Base-by-base conservation (phyloP, 345 rosid species). In the Alliaria petiolata region DNA sequence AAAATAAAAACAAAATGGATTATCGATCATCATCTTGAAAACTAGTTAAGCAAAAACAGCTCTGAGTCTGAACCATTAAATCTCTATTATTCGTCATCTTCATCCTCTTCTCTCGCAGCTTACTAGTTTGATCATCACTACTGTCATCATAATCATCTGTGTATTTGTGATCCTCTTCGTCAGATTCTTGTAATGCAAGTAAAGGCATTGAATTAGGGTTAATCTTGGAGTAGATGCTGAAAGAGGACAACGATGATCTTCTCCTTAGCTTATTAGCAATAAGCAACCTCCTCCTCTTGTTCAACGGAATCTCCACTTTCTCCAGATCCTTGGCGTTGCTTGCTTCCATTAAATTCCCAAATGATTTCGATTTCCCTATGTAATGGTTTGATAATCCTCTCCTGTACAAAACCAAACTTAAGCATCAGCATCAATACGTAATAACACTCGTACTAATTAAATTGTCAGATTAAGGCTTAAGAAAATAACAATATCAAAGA, bases 181-280 rank as follows among this genome's bases (percentile, higher is more conserved):
- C 79, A 4, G 84, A 87, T 53, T 84, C 84, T 38, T 65, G 63
- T 13, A 82, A 26, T 5, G 87, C 74, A 47, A 92, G 89, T 36
- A 86, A 86, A 38, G 96, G 98, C 98, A 89, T 86, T 28, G 96
- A 92, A 64, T 77, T 83, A 3, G 91, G 91, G 76, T 83, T 82
- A 2, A 66, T 67, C 77, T 79, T 86, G 10, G 83, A 68, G 76
- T 87, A 86, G 67, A 83, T 82, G 1, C 72, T 70, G 2, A 79
- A 78, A 49, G 67, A 66, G 4, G 78, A 74, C 67, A 66, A 50
- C 0, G 77, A 66, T 20, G 61, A 47, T 49, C 78, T 86, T 39
- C 82, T 78, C 6, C 78, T 60, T 65, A 76, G 79, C 55, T 85
- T 85, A 71, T 64, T 83, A 12, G 86, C 89, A 35, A 89, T 72